Evolutionary conservation across 257 asterid genomes (phyloP).

Genomic region (Misopates orontium): DNA sequence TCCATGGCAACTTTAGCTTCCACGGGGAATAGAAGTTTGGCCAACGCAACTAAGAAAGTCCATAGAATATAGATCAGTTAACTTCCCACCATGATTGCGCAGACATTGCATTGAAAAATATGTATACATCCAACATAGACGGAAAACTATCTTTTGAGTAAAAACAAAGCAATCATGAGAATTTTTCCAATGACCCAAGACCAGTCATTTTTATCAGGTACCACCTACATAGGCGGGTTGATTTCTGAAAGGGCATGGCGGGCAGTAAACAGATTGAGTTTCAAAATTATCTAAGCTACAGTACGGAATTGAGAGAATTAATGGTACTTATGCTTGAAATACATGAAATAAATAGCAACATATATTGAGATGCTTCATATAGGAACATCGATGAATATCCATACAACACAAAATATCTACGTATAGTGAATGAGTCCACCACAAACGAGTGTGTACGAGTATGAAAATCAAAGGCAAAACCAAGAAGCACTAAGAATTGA

Average conservation of each 20-base stretch:
- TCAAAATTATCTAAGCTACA: conserved; percentile 6
- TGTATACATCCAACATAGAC: conserved; percentile 1
- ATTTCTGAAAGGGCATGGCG: conserved; percentile 2
- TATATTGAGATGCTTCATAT: background rate
- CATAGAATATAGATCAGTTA: conserved; percentile 25
- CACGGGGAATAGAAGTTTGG: conserved; percentile 78
- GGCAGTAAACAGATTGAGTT: background rate
- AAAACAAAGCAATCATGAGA: conserved; percentile 9
- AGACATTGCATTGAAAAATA: conserved; percentile 9
- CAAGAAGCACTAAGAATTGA: too few relatives aligned
- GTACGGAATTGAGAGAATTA: conserved; percentile 4
- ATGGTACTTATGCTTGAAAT: too few relatives aligned
- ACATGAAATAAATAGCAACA: too few relatives aligned
- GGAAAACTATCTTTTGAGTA: conserved; percentile 15
- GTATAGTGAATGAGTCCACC: background rate
- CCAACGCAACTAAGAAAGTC: conserved; percentile 71
- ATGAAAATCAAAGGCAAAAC: too few relatives aligned
- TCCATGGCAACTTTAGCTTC: conserved; percentile 98
- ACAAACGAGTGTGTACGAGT: background rate
- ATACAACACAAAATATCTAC: background rate
- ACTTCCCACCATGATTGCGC: conserved; percentile 5
- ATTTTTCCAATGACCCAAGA: conserved; percentile 1
- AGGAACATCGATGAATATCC: background rate
- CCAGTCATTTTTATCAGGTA: background rate
- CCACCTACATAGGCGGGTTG: conserved; percentile 2